Evolutionary conservation across 169 alveolate genomes (phyloP), one percentile per base, ranked within the genome.

Genomic region (Plasmodium vivax): DNA sequence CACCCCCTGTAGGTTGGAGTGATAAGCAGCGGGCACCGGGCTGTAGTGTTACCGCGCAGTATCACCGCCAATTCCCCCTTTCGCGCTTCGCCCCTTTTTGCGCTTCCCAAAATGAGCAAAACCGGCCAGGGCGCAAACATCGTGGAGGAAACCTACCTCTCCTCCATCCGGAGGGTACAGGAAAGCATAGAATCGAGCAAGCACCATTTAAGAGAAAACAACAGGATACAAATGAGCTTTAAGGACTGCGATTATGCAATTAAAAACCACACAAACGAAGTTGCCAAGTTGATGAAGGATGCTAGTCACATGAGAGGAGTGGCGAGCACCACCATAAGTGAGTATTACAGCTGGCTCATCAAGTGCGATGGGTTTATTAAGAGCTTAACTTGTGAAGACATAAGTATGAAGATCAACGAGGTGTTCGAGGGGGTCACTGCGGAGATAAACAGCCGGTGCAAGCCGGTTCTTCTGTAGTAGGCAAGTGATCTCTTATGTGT

Each of bases 371-470:
- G 83, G n/a, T 51, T 80, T 19, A 75, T 45, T 36, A 51, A 74
- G 10, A 81, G 82, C 6, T 23, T 90, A 80, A 23, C 90, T 8
- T 19, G 77, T 6, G 91, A 90, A 58, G 91, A 90, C 27, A 82
- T 79, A 58, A 82, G 73, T 71, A 30, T 41, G 72, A 82, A 45
- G 36, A 82, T 90, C 14, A 23, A 90, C 73, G 68, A 81, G 9
- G 43, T 80, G 45, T 82, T 90, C 74, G 58, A 71, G 34, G 77
- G 34, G 9, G 74, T 90, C 36, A 27, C 51, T 32, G 80, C 27
- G 14, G 94, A 90, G 74, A 90, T 90, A 81, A 90, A 90, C 36
- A 90, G 51, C 51, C 72, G 73, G 41, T 90, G 94, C 16, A 90
- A 90, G 56, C 83, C 94, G 27, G 83, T 90, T 23, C 75, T 68